Evolutionary conservation across 2,329 filamentous ascomycete species (phyloP).

Genomic region (Paraconiothyrium sp.): DNA sequence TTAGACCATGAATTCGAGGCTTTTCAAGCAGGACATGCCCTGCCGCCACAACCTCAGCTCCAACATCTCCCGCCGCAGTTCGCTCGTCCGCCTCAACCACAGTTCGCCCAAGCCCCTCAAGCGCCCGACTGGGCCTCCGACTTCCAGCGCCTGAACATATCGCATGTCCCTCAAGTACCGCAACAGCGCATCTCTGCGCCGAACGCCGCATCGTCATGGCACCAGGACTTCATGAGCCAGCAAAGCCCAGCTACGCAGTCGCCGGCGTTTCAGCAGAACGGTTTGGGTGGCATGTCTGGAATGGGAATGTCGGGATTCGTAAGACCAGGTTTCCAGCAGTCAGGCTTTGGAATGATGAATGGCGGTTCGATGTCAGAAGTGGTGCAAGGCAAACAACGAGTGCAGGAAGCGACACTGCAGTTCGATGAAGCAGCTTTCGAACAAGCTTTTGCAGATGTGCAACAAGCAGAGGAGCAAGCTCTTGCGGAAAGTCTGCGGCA

Average conservation of each 20-base stretch:
- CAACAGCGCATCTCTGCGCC: constrained; percentile 53
- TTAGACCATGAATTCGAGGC: constrained; percentile 75
- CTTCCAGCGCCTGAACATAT: constrained; percentile 59
- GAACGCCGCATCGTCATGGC: constrained; percentile 60
- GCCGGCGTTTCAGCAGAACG: constrained; percentile 37
- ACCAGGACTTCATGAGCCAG: constrained; percentile 66
- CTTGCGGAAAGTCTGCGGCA: constrained; percentile 22
- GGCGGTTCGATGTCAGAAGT: constrained; percentile 31
- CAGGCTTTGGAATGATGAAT: constrained; percentile 30
- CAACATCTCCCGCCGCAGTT: constrained; percentile 47
- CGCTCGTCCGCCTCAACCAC: constrained; percentile 49
- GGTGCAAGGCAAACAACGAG: constrained; percentile 46
- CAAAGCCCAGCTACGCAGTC: constrained; percentile 46
- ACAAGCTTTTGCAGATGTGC: constrained; percentile 61
- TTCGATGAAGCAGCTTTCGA: constrained; percentile 67
- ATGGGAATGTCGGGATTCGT: constrained; percentile 40
- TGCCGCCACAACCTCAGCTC: constrained; percentile 51
- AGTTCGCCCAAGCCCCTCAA: constrained; percentile 43
- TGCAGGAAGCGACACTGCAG: constrained; percentile 48
- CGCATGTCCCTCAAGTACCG: constrained; percentile 57
- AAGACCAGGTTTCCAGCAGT: constrained; percentile 39
- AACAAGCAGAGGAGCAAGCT: constrained; percentile 37
- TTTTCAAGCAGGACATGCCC: constrained; percentile 66
- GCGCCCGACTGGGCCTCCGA: constrained; percentile 59
- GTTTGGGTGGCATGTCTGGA: constrained; percentile 38